Base-by-base conservation (phyloP, 2,329 filamentous ascomycete genomes). In the Stachybotrys chartarum region DNA sequence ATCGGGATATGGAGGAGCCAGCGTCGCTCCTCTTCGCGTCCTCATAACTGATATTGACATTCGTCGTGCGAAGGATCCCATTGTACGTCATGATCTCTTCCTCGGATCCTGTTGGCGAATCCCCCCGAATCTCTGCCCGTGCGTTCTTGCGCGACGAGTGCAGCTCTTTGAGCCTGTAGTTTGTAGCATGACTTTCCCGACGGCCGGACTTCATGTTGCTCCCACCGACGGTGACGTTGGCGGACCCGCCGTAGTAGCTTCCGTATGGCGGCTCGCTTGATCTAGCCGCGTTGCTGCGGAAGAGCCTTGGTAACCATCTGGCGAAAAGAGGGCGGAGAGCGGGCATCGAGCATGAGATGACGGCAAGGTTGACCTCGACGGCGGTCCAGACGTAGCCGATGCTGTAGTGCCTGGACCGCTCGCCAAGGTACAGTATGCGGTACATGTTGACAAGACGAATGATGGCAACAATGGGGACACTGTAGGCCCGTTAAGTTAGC, bases 81-180 rank as follows among this genome's bases (percentile, higher is more conserved):
- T 72, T 71, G 42, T 70, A 69, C 2, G 69, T 70, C 68, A 74
- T 72, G 11, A 74, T 73, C 55, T 72, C 71, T 53, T 74, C 72
- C 51, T 74, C 70, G 6, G 65, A 70, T 5, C 65, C 66, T 7
- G 59, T 68, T 0, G 70, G 69, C 8, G 69, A 68, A 6, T 57
- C 63, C n/a, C 68, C 65, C 32, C 69, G 62, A 16, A 72, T 67
- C 47, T 71, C 70, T n/a, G 70, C 68, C 51, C 63, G 68, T 51
- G 52, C 24, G 42, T 62, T 56, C 6, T 59, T 55, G 42, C 59
- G 56, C 14, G 57, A 53, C 7, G 45, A 55, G 1, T 62, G 55
- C 1, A 63, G 51, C n/a, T 58, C 60, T 18, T 62, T 66, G 7
- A 65, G 57, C 57, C 66, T 59, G 24, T 63, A 58, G 32, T 62